Base-by-base conservation (phyloP, 192 early-diverging fungal species). In the Coemansia sp. region DNA sequence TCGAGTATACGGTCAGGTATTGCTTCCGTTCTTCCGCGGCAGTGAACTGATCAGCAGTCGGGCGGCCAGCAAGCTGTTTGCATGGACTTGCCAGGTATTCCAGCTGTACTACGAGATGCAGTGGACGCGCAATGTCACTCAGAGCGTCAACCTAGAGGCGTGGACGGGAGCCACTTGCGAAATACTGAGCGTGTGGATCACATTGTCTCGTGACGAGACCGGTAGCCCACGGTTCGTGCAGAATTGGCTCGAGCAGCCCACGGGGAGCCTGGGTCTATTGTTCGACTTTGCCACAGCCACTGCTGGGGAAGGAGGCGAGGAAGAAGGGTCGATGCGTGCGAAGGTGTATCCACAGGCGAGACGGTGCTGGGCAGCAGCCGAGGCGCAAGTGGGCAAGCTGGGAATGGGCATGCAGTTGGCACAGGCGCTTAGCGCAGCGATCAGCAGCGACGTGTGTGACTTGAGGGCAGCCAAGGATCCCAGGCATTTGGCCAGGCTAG, bases 171-270 rank as follows among this genome's bases (percentile, higher is more conserved):
- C 75, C 4, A 67, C 72, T 0, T 67, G 68, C 19, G 80, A 77
- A 52, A 69, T 72, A 2, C 49, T 82, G 33, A 66, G 61, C 32
- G 40, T 58, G 50, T 82, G 80, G 80, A 65, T 72, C 3, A 50
- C 49, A 10, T 63, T 82, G 35, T 68, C 80, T 11, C 67, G 65
- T 7, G 74, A 74, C 46, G 55, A 32, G 37, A 39, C 14, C 2
- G 69, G 57, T 14, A 72, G 75, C 1, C 68, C 75, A 2, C 72
- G 71, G 53, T 82, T 82, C 68, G 72, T 77, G 14, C 67, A 67
- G 33, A 65, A 66, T 39, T 76, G 78, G 78, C 69, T 77, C 13
- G 23, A 5, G 10, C 52, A 55, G 47, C 47, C 47, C 26, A 14
- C 28, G 13, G 52, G 52, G 26, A 55, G 52, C 52, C 62, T 82